Evolutionary conservation across 2,329 filamentous ascomycete species (phyloP), one percentile per base, ranked within the genome.

Genomic region (Neofusicoccum kwambonambiense): DNA sequence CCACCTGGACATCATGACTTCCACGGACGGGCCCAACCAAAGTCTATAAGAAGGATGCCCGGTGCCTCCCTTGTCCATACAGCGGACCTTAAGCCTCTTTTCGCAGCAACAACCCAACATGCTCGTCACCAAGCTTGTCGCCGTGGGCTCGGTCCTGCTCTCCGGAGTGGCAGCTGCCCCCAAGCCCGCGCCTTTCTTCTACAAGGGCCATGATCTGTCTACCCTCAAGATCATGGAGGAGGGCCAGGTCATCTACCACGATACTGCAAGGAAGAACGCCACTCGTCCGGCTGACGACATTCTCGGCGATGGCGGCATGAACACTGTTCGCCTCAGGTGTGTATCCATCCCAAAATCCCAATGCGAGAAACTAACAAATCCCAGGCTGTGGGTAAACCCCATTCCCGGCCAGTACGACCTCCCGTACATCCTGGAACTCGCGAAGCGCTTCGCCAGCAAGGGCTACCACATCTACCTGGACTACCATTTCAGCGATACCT

Each of bases 401-500:
- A 67, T 66, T 6, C 82, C 86, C 68, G 87, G 88, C 54, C 82
- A 83, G 69, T 92, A 92, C 75, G 84, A 89, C 74, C 80, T 91
- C 42, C 84, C 84, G 65, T 92, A 92, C 76, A 91, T 91, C 73
- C 73, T 92, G 67, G 78, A 84, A 62, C 81, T 92, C 17, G 89
- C 87, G 2, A 84, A 84, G 73, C 82, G 89, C 57, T 87, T 88
- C 2, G 82, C 87, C 69, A 84, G 84, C 4, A 86, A 83, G 0
- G 89, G 89, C 0, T 73, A 91, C 62, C 80, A 79, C 2, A 79
- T 90, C 42, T 86, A 84, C 69, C 77, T 91, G 17, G 86, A 90
- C 68, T 78, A 91, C 66, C 87, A 90, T 75, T 87, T 86, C 70
- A 87, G 84, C 73, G 88, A 91, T 75, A 89, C 84, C 1, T 91